A percentile compares a stretch with the other conserved stretches of the same genome.
Conservation (phyloP, 108 stramenopile genomes). For the Pseudonitzschia multistriata region DNA sequence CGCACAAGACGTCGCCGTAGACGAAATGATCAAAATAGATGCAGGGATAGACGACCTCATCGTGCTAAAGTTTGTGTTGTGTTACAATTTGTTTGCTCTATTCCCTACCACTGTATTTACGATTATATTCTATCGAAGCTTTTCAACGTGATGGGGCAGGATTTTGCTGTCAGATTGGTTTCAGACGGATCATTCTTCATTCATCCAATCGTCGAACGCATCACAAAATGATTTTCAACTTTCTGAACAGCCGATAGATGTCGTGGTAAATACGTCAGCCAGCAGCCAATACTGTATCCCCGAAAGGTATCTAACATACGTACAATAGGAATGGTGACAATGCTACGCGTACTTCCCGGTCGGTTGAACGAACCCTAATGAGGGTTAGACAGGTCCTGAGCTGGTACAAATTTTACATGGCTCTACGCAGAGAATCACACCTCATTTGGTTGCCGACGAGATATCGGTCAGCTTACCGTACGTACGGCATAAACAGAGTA, state of each 20-base stretch:
- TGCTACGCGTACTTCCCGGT: too few relatives aligned
- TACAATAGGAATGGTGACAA: not conserved
- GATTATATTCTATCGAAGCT: too few relatives aligned
- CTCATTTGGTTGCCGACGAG: too few relatives aligned
- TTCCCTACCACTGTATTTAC: not conserved
- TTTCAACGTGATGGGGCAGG: too few relatives aligned
- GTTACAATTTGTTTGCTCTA: not conserved
- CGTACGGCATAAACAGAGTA: too few relatives aligned
- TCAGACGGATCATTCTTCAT: too few relatives aligned
- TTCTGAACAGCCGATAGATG: not conserved
- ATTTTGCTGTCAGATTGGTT: not conserved
- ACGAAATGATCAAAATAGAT: not conserved
- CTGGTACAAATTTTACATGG: too few relatives aligned
- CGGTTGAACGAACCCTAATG: too few relatives aligned
- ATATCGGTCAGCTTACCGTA: too few relatives aligned
- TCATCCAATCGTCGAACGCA: not conserved
- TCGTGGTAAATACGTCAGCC: not conserved
- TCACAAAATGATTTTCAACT: too few relatives aligned
- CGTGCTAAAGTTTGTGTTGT: not conserved
- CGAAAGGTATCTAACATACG: not conserved
- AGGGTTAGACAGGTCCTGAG: too few relatives aligned
- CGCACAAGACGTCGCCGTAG: not conserved
- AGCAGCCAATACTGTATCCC: not conserved
- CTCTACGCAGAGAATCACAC: too few relatives aligned
- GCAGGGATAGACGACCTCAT: not conserved